Base-by-base conservation (phyloP, 1,284 basidiomycete species). In the Cystobasidium pallidum region DNA sequence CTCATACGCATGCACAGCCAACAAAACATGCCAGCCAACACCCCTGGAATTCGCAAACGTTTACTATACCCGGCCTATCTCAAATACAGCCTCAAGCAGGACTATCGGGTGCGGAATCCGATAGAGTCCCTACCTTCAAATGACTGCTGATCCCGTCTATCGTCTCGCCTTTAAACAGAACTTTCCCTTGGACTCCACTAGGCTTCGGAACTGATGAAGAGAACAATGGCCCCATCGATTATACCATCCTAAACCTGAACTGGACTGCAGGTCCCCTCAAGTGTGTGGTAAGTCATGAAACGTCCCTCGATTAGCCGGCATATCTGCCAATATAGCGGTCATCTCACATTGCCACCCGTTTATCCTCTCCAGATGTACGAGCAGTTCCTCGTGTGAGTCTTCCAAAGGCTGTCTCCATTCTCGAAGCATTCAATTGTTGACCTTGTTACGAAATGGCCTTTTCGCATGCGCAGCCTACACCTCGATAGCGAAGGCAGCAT, bases 211-310 rank as follows among this genome's bases (percentile, higher is more conserved):
- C 45, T 43, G 58, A n/a, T n/a, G n/a, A n/a, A n/a, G n/a, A 47
- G 21, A 54, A 54, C 21, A 67, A 71, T 36, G 64, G 55, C 10
- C 63, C 73, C 7, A 72, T 74, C 58, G 73, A 74, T 52, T 74
- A 74, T 62, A 45, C 63, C 17, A 45, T 66, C 17, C 70, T 72
- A 8, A 54, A 64, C n/a, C 32, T 72, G 36, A 72, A 71, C 58
- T 74, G 73, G 70, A 74, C 73, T 28, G 63, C 63, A 2, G 43
- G 63, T 39, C 39, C 73, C 0, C 70, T 74, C 13, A 51, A 61
- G 49, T 74, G 73, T 57, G 70, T 63, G 47, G 47, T 70, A 32
- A 62, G 61, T 51, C 8, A 1, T 6, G 13, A 3, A 26, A 26
- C 39, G 8, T n/a, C 1, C 8, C 39, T 63, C 41, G n/a, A n/a